Conservation (phyloP, 345 rosid genomes). For the Mallotus nudiflorus region DNA sequence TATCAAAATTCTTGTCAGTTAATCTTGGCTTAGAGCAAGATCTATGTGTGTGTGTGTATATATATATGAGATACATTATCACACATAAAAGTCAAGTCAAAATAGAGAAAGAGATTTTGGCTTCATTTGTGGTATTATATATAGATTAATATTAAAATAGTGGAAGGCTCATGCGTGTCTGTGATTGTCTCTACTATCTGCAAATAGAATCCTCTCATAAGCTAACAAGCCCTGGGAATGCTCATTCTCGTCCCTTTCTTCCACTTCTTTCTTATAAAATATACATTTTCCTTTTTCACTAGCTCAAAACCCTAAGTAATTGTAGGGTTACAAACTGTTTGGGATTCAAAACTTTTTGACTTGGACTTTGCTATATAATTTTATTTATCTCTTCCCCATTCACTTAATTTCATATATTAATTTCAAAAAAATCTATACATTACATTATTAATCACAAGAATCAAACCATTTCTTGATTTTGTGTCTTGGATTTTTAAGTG, state of each 20-base stretch:
- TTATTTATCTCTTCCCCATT: no score
- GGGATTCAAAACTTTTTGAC: conserved; percentile 40
- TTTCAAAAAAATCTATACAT: neutral
- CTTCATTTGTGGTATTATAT: neutral
- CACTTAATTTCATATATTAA: no score
- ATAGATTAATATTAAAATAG: conserved; percentile 4
- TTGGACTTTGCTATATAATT: conserved; percentile 16
- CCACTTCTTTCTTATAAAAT: neutral
- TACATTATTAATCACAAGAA: no score
- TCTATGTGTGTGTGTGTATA: no score
- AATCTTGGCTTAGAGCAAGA: no score
- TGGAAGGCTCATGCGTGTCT: conserved; percentile 33
- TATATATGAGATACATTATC: no score
- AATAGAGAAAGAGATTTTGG: neutral
- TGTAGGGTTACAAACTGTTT: conserved; percentile 17
- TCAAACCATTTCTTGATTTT: neutral
- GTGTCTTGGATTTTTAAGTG: no score
- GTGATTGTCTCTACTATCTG: conserved; percentile 12
- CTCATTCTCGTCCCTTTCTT: conserved; percentile 24
- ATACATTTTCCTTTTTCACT: neutral
- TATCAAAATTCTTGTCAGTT: no score
- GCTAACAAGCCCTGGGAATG: conserved; percentile 36
- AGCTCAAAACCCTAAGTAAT: conserved; percentile 23
- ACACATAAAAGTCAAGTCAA: conserved; percentile 9
- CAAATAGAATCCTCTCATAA: conserved; percentile 26